A percentile compares a stretch with the other conserved stretches of the same genome.
These are phyloP conservation scores for Phylloporus sp. DNA, from an alignment of 1,284 basidiomycete genomes.

Conservation along the genomic window DNA sequence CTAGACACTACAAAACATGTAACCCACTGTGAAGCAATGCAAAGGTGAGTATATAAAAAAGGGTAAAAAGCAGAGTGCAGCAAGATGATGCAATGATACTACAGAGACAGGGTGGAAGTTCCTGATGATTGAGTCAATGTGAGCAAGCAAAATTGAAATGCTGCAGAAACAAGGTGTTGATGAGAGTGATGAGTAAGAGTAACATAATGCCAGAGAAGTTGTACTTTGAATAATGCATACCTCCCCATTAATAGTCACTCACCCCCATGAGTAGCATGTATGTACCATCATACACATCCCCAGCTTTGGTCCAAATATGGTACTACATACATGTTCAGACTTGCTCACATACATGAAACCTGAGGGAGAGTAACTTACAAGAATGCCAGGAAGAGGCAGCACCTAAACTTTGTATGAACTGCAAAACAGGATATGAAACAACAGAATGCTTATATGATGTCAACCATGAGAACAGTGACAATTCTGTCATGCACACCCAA, in stretches of 20 bases:
- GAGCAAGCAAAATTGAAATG: too few relatives aligned
- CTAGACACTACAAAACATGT: too few relatives aligned
- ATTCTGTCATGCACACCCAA: constrained; percentile 58
- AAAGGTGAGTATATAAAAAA: too few relatives aligned
- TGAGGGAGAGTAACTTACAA: constrained; percentile 54
- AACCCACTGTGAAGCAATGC: too few relatives aligned
- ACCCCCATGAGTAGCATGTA: constrained; percentile 60
- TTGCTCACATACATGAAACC: not conserved
- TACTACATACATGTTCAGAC: constrained; percentile 37
- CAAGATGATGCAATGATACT: too few relatives aligned
- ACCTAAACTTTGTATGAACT: constrained; percentile 16
- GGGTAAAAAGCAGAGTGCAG: too few relatives aligned
- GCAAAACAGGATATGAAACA: not conserved
- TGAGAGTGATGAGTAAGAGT: too few relatives aligned
- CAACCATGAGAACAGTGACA: constrained; percentile 55
- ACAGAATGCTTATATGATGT: constrained; percentile 50
- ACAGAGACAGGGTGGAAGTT: too few relatives aligned
- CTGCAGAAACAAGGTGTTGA: too few relatives aligned
- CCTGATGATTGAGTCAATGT: too few relatives aligned
- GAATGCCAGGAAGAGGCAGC: constrained; percentile 50
- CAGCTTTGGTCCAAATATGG: constrained; percentile 62
- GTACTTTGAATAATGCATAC: not conserved
- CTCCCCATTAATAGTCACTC: constrained; percentile 2
- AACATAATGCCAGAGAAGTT: too few relatives aligned
- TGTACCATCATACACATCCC: constrained; percentile 69